Percentiles rank a stretch among this genome's conserved stretches.
Conservation (phyloP, 495 filamentous ascomycete species). For the Bacidia rubella region DNA sequence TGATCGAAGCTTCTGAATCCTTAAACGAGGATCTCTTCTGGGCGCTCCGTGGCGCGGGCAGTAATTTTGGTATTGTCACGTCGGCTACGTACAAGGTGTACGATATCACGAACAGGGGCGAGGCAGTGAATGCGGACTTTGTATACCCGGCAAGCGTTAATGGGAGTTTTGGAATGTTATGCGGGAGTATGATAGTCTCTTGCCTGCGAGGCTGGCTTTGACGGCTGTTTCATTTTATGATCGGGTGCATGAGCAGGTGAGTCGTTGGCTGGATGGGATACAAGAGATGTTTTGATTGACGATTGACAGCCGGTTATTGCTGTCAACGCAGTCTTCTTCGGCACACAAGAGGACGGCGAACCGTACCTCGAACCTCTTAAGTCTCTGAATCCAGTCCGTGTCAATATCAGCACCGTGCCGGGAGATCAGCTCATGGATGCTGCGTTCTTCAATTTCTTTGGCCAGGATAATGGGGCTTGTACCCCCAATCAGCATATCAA, state of each 20-base stretch:
- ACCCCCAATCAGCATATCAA: slow-evolving; percentile 6
- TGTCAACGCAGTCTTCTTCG: slow-evolving; percentile 12
- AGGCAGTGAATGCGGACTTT: slow-evolving; percentile 19
- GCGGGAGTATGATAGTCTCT: background rate
- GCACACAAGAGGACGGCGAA: slow-evolving; percentile 8
- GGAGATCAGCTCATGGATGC: slow-evolving; percentile 12
- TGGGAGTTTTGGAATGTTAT: background rate
- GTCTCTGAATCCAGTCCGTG: slow-evolving; percentile 2
- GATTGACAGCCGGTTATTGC: slow-evolving; percentile 9
- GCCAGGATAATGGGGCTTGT: slow-evolving; percentile 4
- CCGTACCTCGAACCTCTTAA: slow-evolving; percentile 11
- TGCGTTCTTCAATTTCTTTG: slow-evolving; percentile 11
- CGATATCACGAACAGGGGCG: slow-evolving; percentile 17
- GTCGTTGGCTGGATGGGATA: background rate
- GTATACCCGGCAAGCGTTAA: slow-evolving; percentile 1
- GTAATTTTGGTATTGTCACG: slow-evolving; percentile 24
- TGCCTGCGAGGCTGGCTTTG: slow-evolving; percentile 11
- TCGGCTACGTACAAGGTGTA: slow-evolving; percentile 24
- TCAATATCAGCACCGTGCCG: slow-evolving; percentile 13
- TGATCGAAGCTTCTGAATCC: slow-evolving; percentile 17
- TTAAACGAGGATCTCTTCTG: slow-evolving; percentile 23
- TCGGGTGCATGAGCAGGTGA: slow-evolving; percentile 13
- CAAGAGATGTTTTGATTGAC: background rate
- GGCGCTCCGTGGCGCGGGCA: slow-evolving; percentile 25
- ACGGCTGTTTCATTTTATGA: slow-evolving; percentile 19